Conservation (phyloP, 1,139 yeast species). For the Yamadazyma diddensiae region DNA sequence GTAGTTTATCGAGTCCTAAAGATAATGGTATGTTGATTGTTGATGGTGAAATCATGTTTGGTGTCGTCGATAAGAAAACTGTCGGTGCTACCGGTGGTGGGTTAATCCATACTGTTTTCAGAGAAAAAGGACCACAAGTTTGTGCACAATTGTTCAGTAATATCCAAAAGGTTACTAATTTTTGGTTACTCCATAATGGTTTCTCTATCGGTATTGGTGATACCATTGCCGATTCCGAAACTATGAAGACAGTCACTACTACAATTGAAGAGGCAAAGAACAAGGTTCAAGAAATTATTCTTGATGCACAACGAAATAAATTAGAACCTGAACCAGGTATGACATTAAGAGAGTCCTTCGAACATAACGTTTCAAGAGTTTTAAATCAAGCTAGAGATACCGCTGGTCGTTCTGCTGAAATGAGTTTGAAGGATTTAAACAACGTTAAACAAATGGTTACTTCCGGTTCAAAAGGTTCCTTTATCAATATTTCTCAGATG, state of each 20-base stretch:
- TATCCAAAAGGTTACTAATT: constrained; percentile 92
- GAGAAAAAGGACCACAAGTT: constrained; percentile 91
- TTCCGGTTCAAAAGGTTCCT: constrained; percentile 99
- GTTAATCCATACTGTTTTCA: constrained; percentile 91
- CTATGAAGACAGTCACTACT: constrained; percentile 89
- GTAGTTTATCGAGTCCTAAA: constrained; percentile 78
- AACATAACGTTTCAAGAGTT: constrained; percentile 92
- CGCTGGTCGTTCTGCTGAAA: constrained; percentile 98
- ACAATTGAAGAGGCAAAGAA: constrained; percentile 91
- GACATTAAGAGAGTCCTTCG: constrained; percentile 98
- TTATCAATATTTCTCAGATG: constrained; percentile 98
- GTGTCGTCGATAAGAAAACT: constrained; percentile 96
- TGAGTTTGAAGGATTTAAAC: constrained; percentile 87
- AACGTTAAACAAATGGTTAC: constrained; percentile 99
- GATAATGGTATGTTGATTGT: constrained; percentile 91
- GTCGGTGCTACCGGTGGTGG: constrained; percentile 99
- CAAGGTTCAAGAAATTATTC: constrained; percentile 88
- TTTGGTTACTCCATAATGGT: constrained; percentile 94
- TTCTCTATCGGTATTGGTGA: constrained; percentile 99
- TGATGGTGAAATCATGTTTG: constrained; percentile 93
- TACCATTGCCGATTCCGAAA: constrained; percentile 95
- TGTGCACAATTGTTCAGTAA: constrained; percentile 92
- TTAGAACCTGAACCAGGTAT: constrained; percentile 98
- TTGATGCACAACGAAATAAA: constrained; percentile 84
- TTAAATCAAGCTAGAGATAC: constrained; percentile 98